These are phyloP conservation scores for Verticillium albo-atrum DNA, from an alignment of 2,329 filamentous ascomycete species.

Conservation along the genomic window DNA sequence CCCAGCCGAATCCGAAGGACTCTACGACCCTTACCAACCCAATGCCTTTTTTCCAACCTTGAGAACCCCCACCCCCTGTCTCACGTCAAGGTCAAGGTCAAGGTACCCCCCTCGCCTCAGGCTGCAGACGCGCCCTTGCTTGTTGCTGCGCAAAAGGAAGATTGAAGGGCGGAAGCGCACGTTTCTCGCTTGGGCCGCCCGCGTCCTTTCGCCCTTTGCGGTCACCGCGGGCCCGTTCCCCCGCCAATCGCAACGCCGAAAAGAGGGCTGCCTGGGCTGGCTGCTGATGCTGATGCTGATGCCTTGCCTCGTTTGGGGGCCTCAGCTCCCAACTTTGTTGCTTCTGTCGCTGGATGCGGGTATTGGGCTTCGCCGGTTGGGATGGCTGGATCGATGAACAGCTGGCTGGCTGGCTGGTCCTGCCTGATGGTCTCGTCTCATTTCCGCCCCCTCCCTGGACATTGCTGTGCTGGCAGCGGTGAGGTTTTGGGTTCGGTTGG, in stretches of 20 bases:
- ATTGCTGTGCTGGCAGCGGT: neutral
- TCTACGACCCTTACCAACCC: too few species aligned
- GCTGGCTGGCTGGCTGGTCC: neutral
- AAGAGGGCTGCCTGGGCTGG: neutral
- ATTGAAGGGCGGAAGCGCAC: neutral
- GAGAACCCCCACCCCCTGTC: neutral
- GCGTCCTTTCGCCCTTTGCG: neutral
- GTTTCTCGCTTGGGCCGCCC: neutral
- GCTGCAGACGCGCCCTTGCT: neutral
- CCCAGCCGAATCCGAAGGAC: neutral
- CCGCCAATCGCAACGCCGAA: neutral
- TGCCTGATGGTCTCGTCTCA: neutral
- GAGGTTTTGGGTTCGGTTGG: neutral
- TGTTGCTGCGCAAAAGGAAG: neutral
- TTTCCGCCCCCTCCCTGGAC: neutral
- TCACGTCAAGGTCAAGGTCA: neutral
- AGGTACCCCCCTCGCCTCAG: neutral
- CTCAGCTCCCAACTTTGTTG: neutral
- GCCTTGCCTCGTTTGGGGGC: neutral
- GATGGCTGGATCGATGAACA: neutral
- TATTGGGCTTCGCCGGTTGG: neutral
- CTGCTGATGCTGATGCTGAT: neutral
- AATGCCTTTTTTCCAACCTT: too few species aligned
- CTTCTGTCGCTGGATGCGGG: neutral
- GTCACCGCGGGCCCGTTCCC: neutral